Conservation (phyloP, 371 early-diverging fungal genomes). For the Mucor lusitanicus region DNA sequence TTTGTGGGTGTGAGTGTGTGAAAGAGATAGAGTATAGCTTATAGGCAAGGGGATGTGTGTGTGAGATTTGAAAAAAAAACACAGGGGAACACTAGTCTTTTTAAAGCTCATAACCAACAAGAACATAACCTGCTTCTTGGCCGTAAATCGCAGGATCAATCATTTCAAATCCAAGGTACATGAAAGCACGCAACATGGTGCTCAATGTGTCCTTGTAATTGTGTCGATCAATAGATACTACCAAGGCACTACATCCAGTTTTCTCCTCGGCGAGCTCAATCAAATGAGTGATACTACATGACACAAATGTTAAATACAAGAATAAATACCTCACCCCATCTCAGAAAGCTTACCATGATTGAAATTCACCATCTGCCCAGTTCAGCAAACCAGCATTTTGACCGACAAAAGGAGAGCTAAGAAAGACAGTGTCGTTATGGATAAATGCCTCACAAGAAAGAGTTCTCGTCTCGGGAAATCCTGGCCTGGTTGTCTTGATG, state of each 20-base stretch:
- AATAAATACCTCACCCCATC: no score
- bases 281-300: slow-evolving; percentile 42
- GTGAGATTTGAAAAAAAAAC: not conserved
- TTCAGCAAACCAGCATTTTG: slow-evolving; percentile 27
- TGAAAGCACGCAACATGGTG: slow-evolving; percentile 53
- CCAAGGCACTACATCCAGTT: slow-evolving; percentile 40
- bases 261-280: slow-evolving; percentile 55
- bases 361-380: slow-evolving; percentile 51
- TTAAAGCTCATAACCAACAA: slow-evolving; percentile 59
- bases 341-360: slow-evolving; percentile 32
- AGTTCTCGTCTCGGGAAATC: slow-evolving; percentile 6
- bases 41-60: not conserved
- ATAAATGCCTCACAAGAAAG: slow-evolving; percentile 51
- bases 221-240: slow-evolving; percentile 37
- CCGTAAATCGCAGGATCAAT: slow-evolving; percentile 55
- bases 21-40: not conserved
- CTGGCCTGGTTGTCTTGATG: slow-evolving; percentile 25
- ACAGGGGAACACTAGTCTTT: not conserved
- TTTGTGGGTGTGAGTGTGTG: not conserved
- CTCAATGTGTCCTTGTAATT: slow-evolving; percentile 25
- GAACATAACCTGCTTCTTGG: slow-evolving; percentile 50
- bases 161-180: slow-evolving; percentile 68
- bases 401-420: slow-evolving; percentile 35
- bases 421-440: slow-evolving; percentile 44
- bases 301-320: not conserved